Base-by-base conservation (phyloP, 2,329 filamentous ascomycete species). In the Lithohypha guttulata region DNA sequence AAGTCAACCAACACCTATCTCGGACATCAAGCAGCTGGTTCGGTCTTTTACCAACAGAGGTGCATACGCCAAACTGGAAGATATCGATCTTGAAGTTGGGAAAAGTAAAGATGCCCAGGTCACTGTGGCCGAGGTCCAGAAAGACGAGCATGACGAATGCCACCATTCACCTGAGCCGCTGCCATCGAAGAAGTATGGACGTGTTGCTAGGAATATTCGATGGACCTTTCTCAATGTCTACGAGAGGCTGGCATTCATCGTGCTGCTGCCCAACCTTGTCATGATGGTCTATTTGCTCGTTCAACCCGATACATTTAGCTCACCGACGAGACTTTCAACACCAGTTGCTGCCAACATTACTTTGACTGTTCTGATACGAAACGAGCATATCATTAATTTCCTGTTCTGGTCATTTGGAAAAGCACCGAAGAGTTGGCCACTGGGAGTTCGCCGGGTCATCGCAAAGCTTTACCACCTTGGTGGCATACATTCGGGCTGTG, bases 391-490 rank as follows among this genome's bases (percentile, higher is more conserved):
- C n/a, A 64, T 73, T 53, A 73, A 73, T 52, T 50, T 57, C n/a
- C 59, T 72, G 30, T 72, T 70, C 51, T 50, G 55, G 34, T 43
- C 62, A 8, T 65, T 68, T 38, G 60, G 60, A 42, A 61, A 59
- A 14, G 59, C 65, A 33, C 66, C 66, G n/a, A 54, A 56, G 34
- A 63, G 56, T 20, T 58, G 61, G 17, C 69, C 69, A 2, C 54
- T 71, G 21, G 51, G 60, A 26, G 47, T 69, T 33, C 65, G 70
- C 19, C 56, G 62, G 7, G 52, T 65, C 26, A 59, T 59, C 7
- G 67, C 66, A 8, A 70, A 71, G 41, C 59, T 70, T 4, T 72
- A 71, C 50, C 68, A 71, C 43, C 64, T 70, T 39, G 70, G 70
- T n/a, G 70, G 70, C 14, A 55, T 73, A 2, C 70, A 73, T 47